These are phyloP conservation scores for Sugiyamaella pinicola DNA, from an alignment of 1,139 yeast species.

Conservation along the genomic window DNA sequence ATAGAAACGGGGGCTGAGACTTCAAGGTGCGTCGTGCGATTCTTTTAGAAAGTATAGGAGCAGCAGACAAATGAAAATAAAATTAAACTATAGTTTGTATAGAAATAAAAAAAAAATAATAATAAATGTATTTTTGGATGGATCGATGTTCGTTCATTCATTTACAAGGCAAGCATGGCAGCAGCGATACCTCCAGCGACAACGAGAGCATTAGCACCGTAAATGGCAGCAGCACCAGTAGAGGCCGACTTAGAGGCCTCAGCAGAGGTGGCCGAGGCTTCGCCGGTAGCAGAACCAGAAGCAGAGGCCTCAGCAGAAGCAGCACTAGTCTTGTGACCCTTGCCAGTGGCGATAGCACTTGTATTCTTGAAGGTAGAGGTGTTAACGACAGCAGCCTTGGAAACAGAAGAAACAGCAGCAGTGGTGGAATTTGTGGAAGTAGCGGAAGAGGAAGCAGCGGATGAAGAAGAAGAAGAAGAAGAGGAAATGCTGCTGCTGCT, in stretches of 20 bases:
- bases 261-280: conserved; percentile 3
- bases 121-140: too few relatives aligned
- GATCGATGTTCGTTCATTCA: too few relatives aligned
- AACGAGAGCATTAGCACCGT: conserved; percentile 25
- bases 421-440: conserved; percentile 21
- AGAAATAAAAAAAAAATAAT: neutral
- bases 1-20: too few relatives aligned
- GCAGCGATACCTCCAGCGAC: conserved; percentile 31
- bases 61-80: too few relatives aligned
- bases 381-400: conserved; percentile 16
- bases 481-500: conserved; percentile 21
- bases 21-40: too few relatives aligned
- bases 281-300: conserved; percentile 3
- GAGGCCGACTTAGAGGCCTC: conserved; percentile 5
- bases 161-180: conserved; percentile 32
- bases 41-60: too few relatives aligned
- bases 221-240: conserved; percentile 26
- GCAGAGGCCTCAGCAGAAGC: conserved; percentile 6
- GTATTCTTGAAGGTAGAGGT: conserved; percentile 23
- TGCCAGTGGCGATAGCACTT: conserved; percentile 19
- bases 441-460: conserved; percentile 21
- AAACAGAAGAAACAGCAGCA: conserved; percentile 17
- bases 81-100: neutral
- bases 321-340: conserved; percentile 18
- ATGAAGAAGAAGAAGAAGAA: conserved; percentile 22